phyloP scores from a whole-genome alignment of 768 basidiomycete species.

The Termitomyces sp. region DNA sequence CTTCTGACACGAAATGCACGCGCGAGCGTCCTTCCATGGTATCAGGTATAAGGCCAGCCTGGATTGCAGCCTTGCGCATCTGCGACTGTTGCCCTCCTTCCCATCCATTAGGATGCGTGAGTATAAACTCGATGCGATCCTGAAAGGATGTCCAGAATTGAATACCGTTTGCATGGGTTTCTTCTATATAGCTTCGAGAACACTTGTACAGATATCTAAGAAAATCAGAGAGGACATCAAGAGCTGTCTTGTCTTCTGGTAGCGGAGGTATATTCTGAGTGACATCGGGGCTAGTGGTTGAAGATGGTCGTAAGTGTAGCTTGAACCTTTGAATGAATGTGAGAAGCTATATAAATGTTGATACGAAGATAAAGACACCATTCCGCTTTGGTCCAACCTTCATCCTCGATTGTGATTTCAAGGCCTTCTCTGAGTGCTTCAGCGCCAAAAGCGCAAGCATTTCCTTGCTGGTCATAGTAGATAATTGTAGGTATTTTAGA shows the following conservation, averaged over 20 bases:
- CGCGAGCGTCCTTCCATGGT: conserved; percentile 32
- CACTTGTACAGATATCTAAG: conserved; percentile 40
- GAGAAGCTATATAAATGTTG: conserved; percentile 9
- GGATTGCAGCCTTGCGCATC: conserved; percentile 45
- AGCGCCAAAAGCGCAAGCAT: conserved; percentile 38
- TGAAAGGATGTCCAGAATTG: conserved; percentile 35
- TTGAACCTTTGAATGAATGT: conserved; percentile 21
- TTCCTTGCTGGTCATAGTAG: conserved; percentile 37
- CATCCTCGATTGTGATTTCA: conserved; percentile 32
- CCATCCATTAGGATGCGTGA: conserved; percentile 59
- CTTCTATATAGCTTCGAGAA: conserved; percentile 36
- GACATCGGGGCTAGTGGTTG: conserved; percentile 5
- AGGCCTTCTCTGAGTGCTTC: conserved; percentile 35
- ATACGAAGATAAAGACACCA: conserved; percentile 25
- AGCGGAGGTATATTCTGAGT: conserved; percentile 26
- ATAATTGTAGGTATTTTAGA: conserved; percentile 40
- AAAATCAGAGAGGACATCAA: conserved; percentile 44
- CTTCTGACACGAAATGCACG: conserved; percentile 54
- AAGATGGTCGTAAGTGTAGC: conserved; percentile 25
- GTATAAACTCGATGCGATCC: conserved; percentile 35
- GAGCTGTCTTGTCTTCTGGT: conserved; percentile 34
- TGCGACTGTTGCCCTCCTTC: conserved; percentile 48
- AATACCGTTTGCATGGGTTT: conserved; percentile 36
- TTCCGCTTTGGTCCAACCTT: conserved; percentile 26
- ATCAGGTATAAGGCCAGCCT: conserved; percentile 42